Base-by-base conservation (phyloP, 805 yeast species). In the Yamadazyma laniorum region DNA sequence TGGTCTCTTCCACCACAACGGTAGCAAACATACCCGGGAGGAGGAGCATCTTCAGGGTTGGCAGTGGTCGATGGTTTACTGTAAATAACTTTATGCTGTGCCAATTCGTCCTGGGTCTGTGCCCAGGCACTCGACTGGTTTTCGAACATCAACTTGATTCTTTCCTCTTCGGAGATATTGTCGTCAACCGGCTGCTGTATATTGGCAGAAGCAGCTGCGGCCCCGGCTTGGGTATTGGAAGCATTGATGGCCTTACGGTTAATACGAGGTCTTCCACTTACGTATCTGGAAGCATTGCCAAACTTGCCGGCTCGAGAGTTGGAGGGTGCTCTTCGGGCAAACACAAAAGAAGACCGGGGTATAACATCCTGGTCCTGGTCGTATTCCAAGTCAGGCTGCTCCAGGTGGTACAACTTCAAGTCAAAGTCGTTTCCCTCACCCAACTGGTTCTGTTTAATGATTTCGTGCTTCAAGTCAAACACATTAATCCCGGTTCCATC, bases 401-500 rank as follows among this genome's bases (percentile, higher is more conserved):
- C 74, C 48, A 58, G 59, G 51, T 82, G 84, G 55, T 76, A 85
- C 13, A 93, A 53, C 31, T 76, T 63, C 27, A 93, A 65, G 55
- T 87, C 93, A 52, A 90, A 89, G 55, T 87, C 96, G 2, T 82
- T 76, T 1, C 96, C 95, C 43, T 80, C 82, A 5, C 90, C 88
- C 12, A 93, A 69, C 50, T 80, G 85, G 60, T 90, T 91, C 27
- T 80, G 86, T 14, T 74, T 61, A 29, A 93, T 84, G 35, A 93
- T 88, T 50, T 93, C 98, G 44, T 91, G 80, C 62, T 93, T 93
- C 43, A 93, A 67, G 55, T 93, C 99, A 63, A 91, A 93, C 1
- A 90, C 95, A 2, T 95, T 87, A 29, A 93, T 79, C 19, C 98
- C 97, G 0, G 99, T 91, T 15, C 99, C 99, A 59, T 93, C 99